Base-by-base conservation (phyloP, 139 green algal species). In the Chlamydomonas applanata region DNA sequence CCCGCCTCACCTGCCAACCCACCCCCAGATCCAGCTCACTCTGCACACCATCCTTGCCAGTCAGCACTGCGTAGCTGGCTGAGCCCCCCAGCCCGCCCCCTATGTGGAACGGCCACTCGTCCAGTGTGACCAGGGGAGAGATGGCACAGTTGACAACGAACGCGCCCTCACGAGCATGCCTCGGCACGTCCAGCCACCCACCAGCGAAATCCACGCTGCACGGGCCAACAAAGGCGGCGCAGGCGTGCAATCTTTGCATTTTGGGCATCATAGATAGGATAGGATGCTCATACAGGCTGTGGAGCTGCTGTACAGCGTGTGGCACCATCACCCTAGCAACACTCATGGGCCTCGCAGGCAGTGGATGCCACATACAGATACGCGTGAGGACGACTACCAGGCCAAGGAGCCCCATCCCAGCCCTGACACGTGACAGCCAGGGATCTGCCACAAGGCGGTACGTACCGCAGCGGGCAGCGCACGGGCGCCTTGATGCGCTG, bases 91-190 rank as follows among this genome's bases (percentile, higher is more conserved):
- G 54, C 0, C 77, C 77, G 3, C 52, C 77, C 35, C 77, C 71
- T 4, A 74, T 46, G 20, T 72, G 27, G 56, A 72, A 82, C 4
- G 35, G 40, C 72, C 77, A 82, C 25, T 75, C 27, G 22, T 70
- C 24, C 32, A 76, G 54, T 5, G 20, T 62, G 19, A 83, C 72
- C 16, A 72, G 27, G 14, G 78, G 78, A n/a, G 56, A 66, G 16
- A 83, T 61, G 30, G 72, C 67, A 35, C 72, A 79, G 72, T 83
- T 83, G 25, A 83, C 78, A 2, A 83, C 72, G 67, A 36, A 83
- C 0, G 57, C 73, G 29, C 77, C 77, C 22, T 24, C 16, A 13
- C 70, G 24, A 0, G 78, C 66, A 25, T 64, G 46, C 32, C 60
- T 66, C 35, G 78, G 78, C 20, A 83, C 78, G 24, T 83, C 78